Conservation (phyloP, 1,284 basidiomycete genomes). For the Waitea zeae region DNA sequence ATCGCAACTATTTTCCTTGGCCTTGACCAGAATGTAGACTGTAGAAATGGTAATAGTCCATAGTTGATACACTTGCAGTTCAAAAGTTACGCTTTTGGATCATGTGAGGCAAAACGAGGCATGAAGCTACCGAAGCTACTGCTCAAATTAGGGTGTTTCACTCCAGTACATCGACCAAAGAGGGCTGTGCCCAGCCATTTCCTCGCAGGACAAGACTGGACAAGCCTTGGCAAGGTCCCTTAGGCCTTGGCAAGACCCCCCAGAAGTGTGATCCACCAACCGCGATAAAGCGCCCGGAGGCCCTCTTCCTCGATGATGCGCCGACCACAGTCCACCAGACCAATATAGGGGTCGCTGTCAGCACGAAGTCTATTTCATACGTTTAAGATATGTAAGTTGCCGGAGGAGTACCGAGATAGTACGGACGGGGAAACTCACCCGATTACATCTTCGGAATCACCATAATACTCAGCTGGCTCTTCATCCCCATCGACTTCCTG, state of each 20-base stretch:
- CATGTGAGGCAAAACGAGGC: too few species aligned
- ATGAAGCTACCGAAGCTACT: too few species aligned
- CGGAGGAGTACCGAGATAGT: neutral
- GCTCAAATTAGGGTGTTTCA: too few species aligned
- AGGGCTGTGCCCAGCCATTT: neutral
- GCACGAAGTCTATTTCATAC: conserved; percentile 46
- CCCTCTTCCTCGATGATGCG: conserved; percentile 79
- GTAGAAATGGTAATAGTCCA: too few species aligned
- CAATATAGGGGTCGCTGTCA: conserved; percentile 76
- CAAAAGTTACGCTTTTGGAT: too few species aligned
- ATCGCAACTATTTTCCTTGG: too few species aligned
- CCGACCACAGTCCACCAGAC: conserved; percentile 62
- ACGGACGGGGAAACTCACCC: conserved; percentile 25
- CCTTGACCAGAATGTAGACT: too few species aligned
- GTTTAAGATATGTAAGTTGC: neutral
- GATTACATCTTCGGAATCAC: conserved; percentile 76
- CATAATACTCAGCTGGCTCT: conserved; percentile 50
- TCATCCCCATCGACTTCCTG: conserved; percentile 62
- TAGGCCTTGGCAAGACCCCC: conserved; percentile 26
- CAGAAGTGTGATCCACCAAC: conserved; percentile 75
- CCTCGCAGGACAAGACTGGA: neutral
- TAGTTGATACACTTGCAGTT: too few species aligned
- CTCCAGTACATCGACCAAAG: neutral
- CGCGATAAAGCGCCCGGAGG: conserved; percentile 58
- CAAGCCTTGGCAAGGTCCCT: neutral